phyloP scores from a whole-genome alignment of 2,329 filamentous ascomycete genomes.

The Pseudopithomyces maydicus region DNA sequence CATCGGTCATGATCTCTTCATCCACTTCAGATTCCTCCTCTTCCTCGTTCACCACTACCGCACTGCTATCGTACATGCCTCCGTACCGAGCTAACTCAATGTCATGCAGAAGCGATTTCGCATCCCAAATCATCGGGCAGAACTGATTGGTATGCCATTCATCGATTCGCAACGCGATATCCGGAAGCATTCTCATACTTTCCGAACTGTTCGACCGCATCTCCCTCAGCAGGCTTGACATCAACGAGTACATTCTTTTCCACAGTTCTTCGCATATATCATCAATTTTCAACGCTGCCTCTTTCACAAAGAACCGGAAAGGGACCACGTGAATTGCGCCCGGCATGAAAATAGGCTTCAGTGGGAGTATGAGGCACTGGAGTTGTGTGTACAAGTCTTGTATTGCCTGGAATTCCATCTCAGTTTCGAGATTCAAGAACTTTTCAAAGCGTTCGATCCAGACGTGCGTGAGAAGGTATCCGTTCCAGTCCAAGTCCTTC shows the following conservation, averaged over 20 bases:
- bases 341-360: background rate
- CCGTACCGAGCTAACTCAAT: too few relatives aligned
- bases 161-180: too few relatives aligned
- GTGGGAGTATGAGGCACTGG: background rate
- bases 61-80: too few relatives aligned
- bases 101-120: too few relatives aligned
- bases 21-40: background rate
- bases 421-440: background rate
- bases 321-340: background rate
- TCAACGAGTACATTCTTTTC: too few relatives aligned
- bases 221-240: too few relatives aligned
- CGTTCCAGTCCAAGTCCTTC: background rate
- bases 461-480: background rate
- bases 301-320: background rate
- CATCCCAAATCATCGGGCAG: too few relatives aligned
- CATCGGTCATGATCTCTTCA: background rate
- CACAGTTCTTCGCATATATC: too few relatives aligned
- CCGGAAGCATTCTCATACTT: too few relatives aligned
- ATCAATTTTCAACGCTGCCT: background rate
- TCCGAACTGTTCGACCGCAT: too few relatives aligned
- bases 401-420: too few relatives aligned
- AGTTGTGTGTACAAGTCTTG: background rate
- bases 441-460: background rate
- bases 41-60: background rate
- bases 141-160: too few relatives aligned